Evolutionary conservation across 2,329 filamentous ascomycete species (phyloP).

Genomic region (Zymoseptoria ardabiliae): DNA sequence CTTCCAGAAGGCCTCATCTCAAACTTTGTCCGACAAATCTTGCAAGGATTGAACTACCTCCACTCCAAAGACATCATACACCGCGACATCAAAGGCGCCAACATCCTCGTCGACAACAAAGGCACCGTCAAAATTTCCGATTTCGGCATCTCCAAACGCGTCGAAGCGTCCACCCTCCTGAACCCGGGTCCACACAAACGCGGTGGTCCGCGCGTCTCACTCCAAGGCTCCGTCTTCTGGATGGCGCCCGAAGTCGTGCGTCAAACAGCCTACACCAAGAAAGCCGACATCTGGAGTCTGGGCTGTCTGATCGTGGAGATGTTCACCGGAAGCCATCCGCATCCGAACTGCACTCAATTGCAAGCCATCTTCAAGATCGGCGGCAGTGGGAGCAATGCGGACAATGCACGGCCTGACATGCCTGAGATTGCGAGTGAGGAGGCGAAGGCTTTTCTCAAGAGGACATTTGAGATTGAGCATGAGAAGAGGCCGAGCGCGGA

Average conservation of each 20-base stretch:
- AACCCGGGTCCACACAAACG: slow-evolving; percentile 38
- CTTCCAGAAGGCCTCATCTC: slow-evolving; percentile 87
- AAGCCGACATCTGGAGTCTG: slow-evolving; percentile 97
- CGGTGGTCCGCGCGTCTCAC: slow-evolving; percentile 60
- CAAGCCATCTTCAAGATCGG: slow-evolving; percentile 97
- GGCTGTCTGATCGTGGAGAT: slow-evolving; percentile 97
- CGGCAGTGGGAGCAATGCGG: slow-evolving; percentile 53
- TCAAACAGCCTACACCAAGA: slow-evolving; percentile 94
- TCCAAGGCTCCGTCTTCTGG: slow-evolving; percentile 98
- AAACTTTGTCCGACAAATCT: slow-evolving; percentile 93
- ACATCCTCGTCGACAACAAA: slow-evolving; percentile 98
- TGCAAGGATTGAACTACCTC: slow-evolving; percentile 85
- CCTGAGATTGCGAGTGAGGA: slow-evolving; percentile 81
- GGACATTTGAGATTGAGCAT: slow-evolving; percentile 94
- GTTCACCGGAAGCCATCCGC: slow-evolving; percentile 95
- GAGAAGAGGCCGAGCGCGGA: slow-evolving; percentile 87
- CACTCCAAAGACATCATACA: slow-evolving; percentile 96
- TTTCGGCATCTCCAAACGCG: slow-evolving; percentile 97
- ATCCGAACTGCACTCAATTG: slow-evolving; percentile 92
- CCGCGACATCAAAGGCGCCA: slow-evolving; percentile 97
- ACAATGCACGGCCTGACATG: slow-evolving; percentile 71
- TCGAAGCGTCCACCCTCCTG: slow-evolving; percentile 82
- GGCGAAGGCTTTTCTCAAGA: slow-evolving; percentile 71
- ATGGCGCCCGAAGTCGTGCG: slow-evolving; percentile 99
- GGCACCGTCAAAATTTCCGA: slow-evolving; percentile 98